Evolutionary conservation across 2,329 filamentous ascomycete genomes (phyloP).

Genomic region (Rhinocladiella mackenziei): DNA sequence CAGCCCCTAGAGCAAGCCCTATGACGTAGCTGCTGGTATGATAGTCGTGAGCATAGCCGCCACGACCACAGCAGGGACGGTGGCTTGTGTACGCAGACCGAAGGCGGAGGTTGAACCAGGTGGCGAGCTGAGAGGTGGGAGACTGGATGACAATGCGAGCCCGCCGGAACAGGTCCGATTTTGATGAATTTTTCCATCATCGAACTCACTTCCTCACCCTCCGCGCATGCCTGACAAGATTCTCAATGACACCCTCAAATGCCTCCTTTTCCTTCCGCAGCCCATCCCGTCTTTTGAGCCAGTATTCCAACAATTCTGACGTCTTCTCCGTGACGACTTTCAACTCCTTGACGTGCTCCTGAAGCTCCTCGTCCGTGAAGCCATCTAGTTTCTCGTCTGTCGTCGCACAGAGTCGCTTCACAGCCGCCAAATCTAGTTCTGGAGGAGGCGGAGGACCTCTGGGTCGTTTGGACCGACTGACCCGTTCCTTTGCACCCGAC

Average conservation of each 20-base stretch:
- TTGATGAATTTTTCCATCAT: not conserved
- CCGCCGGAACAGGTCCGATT: no score
- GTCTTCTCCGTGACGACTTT: conserved; percentile 67
- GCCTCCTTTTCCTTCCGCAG: conserved; percentile 87
- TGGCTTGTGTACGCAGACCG: no score
- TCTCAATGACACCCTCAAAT: conserved; percentile 95
- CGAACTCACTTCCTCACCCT: conserved; percentile 65
- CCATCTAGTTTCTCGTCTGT: conserved; percentile 78
- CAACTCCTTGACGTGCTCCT: conserved; percentile 65
- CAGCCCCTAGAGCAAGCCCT: no score
- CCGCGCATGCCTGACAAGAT: conserved; percentile 84
- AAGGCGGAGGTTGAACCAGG: no score
- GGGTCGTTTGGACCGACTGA: conserved; percentile 41
- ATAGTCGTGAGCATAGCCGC: no score
- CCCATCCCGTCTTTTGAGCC: conserved; percentile 80
- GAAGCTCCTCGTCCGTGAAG: conserved; percentile 73
- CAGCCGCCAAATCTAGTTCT: conserved; percentile 72
- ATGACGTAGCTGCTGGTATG: no score
- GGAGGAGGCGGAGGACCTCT: conserved; percentile 59
- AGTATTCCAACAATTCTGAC: conserved; percentile 77
- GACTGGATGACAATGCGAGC: no score
- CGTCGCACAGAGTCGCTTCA: conserved; percentile 72
- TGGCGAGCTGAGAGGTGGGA: no score
- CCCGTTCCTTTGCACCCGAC: conserved; percentile 28
- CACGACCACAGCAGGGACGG: no score